These are phyloP conservation scores for Lachancea cidri DNA, from an alignment of 805 yeast genomes.

Conservation along the genomic window DNA sequence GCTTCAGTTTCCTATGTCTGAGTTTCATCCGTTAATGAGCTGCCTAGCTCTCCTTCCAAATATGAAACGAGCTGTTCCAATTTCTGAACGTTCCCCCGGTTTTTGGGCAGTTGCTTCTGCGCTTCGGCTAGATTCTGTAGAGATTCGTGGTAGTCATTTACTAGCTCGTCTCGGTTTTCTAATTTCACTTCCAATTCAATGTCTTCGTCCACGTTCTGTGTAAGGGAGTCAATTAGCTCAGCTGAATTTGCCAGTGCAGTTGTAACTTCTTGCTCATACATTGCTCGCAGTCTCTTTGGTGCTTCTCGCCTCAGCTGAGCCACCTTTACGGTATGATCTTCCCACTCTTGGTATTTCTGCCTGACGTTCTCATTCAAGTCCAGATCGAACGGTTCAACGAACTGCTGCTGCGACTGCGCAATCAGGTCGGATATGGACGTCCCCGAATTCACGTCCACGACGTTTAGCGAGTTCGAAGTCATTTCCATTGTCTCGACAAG, in stretches of 20 bases:
- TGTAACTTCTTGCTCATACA: constrained; percentile 22
- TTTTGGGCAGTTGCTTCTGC: constrained; percentile 21
- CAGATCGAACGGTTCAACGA: constrained; percentile 67
- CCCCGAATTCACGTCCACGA: constrained; percentile 47
- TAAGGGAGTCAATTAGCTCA: neutral
- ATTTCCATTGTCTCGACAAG: constrained; percentile 40
- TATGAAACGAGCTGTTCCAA: constrained; percentile 25
- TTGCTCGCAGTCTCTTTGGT: constrained; percentile 41
- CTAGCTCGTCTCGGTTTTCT: constrained; percentile 3
- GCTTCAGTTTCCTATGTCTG: too few relatives aligned
- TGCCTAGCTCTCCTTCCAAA: constrained; percentile 13
- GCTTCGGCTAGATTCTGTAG: constrained; percentile 12
- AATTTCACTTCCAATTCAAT: constrained; percentile 2
- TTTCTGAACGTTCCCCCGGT: constrained; percentile 25
- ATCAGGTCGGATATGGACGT: constrained; percentile 19
- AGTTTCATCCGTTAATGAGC: neutral
- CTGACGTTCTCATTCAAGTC: constrained; percentile 57
- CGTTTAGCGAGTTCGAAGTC: constrained; percentile 48
- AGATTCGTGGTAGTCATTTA: constrained; percentile 10
- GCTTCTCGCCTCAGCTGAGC: constrained; percentile 49
- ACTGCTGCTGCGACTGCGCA: constrained; percentile 17
- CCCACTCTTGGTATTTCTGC: constrained; percentile 52
- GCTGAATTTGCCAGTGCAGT: constrained; percentile 7
- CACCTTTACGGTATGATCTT: constrained; percentile 53
- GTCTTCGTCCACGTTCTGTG: constrained; percentile 8